Percentiles rank a stretch among this genome's conserved stretches.
Conservation (phyloP, 1,284 basidiomycete species). For the Cryptococcus amylolentus region DNA sequence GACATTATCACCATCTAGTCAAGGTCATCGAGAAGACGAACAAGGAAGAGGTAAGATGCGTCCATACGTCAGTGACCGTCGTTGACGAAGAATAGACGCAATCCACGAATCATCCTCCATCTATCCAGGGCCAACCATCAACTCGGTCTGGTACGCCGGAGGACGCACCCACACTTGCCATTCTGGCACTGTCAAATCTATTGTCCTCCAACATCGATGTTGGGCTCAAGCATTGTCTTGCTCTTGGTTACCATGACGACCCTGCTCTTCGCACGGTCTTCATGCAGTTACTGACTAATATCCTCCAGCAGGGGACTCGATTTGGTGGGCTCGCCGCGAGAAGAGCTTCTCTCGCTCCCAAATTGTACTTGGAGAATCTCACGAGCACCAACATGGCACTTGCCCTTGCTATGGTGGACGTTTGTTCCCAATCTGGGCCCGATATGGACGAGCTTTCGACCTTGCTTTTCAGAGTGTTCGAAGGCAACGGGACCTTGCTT, state of each 20-base stretch:
- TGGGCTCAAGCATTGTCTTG: slow-evolving; percentile 82
- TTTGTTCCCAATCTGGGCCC: slow-evolving; percentile 60
- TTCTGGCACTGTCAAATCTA: slow-evolving; percentile 75
- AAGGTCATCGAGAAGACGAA: slow-evolving; percentile 58
- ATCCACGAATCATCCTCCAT: slow-evolving; percentile 9
- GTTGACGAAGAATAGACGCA: not conserved
- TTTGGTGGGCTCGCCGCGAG: slow-evolving; percentile 35
- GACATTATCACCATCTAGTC: slow-evolving; percentile 66
- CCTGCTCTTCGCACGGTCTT: slow-evolving; percentile 73
- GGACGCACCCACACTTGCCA: slow-evolving; percentile 26
- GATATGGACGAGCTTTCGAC: slow-evolving; percentile 76
- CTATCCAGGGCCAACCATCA: slow-evolving; percentile 5
- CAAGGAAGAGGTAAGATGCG: slow-evolving; percentile 14
- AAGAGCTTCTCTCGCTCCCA: slow-evolving; percentile 20
- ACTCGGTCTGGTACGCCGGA: not conserved
- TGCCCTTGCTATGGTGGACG: slow-evolving; percentile 79
- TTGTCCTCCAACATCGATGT: slow-evolving; percentile 82
- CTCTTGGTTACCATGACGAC: slow-evolving; percentile 74
- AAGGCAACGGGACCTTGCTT: slow-evolving; percentile 66
- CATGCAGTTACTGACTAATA: slow-evolving; percentile 80
- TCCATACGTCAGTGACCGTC: not conserved
- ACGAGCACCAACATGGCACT: slow-evolving; percentile 51
- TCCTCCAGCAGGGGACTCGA: slow-evolving; percentile 69
- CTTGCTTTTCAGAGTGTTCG: slow-evolving; percentile 81
- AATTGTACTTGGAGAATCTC: slow-evolving; percentile 31